Conservation (phyloP, 108 stramenopile species). For the Cyclotella distinguenda region DNA sequence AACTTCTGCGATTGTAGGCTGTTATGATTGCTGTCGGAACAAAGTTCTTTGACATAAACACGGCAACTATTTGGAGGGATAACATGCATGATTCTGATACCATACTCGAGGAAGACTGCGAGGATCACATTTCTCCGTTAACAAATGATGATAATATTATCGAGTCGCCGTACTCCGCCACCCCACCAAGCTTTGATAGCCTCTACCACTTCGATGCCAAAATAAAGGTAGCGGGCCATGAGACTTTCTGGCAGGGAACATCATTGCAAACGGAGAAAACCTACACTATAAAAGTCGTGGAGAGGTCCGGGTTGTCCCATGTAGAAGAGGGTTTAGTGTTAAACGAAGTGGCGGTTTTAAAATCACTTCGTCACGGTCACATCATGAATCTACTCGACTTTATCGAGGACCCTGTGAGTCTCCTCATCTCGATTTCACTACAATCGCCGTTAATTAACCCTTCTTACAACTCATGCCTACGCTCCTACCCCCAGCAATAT, state of each 20-base stretch:
- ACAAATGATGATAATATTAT: neutral
- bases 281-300: slow-evolving; percentile 74
- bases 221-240: slow-evolving; percentile 56
- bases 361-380: slow-evolving; percentile 64
- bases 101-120: slow-evolving; percentile 9
- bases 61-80: slow-evolving; percentile 49
- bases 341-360: slow-evolving; percentile 74
- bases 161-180: slow-evolving; percentile 1
- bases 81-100: slow-evolving; percentile 24
- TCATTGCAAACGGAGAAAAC: slow-evolving; percentile 29
- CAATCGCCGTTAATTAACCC: too few species aligned
- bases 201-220: slow-evolving; percentile 57
- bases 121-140: neutral
- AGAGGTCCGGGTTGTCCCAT: slow-evolving; percentile 33
- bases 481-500: slow-evolving; percentile 25
- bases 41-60: slow-evolving; percentile 51
- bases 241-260: slow-evolving; percentile 55
- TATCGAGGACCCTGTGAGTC: slow-evolving; percentile 71
- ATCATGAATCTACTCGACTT: slow-evolving; percentile 87
- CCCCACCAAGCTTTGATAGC: slow-evolving; percentile 45
- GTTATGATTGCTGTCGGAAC: slow-evolving; percentile 33
- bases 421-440: neutral
- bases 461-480: too few species aligned
- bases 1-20: too few species aligned
- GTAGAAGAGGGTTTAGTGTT: slow-evolving; percentile 63